Evolutionary conservation across 768 basidiomycete species (phyloP), one percentile per base, ranked within the genome.

Genomic region (Russula abietina): DNA sequence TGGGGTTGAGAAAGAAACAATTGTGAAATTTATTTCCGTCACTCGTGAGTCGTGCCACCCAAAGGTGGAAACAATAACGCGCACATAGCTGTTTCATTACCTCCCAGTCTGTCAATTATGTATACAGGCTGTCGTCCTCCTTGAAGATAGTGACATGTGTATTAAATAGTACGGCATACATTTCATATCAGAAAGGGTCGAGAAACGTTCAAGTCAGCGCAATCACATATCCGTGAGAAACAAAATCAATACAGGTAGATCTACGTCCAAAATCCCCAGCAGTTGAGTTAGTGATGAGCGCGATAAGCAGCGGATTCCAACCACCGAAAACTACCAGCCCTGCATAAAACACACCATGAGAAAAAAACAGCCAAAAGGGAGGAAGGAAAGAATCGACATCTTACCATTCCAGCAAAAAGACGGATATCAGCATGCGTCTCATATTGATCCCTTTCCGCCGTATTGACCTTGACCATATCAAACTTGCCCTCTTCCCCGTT

Each of bases 401-500:
- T 67, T 75, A 75, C 83, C 80, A 70, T 69, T 73, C 75, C 77
- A 71, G 75, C 70, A 65, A 73, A 74, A 28, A 80, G 66, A 41
- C 79, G 74, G 30, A 70, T 69, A 65, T 81, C 80, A 16, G 79
- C 77, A 53, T 77, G 74, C 5, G 80, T 82, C 69, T 78, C 76
- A 60, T 82, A 81, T 56, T 71, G 71, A 33, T 74, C 76, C n/a
- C 61, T 64, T 55, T 70, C 69, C 22, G 72, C 71, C 43, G 74
- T 74, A 59, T 79, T 77, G 57, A 81, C 80, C 70, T 82, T 82
- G 49, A 81, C 71, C 49, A 80, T 75, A 2, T 75, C 75, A 50
- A 78, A 77, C 59, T 68, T 69, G 10, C 71, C 71, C 43, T 69
- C 71, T 19, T 68, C 71, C 8, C 69, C 72, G 58, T 81, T 76